Conservation (phyloP, 1,284 basidiomycete genomes). For the Moesziomyces sp. region DNA sequence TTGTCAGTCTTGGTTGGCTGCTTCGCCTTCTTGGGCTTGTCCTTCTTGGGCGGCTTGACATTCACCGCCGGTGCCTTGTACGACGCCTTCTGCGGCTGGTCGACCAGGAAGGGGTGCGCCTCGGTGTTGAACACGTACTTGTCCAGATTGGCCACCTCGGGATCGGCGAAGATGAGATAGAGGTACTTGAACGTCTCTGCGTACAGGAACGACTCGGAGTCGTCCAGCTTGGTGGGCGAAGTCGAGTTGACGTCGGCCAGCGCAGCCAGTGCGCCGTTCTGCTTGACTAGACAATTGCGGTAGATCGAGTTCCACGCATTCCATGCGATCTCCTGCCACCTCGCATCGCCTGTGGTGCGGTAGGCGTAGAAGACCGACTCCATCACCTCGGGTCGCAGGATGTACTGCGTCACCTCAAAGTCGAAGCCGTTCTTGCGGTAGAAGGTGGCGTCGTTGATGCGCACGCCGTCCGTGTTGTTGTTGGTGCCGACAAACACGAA, state of each 20-base stretch:
- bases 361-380: slow-evolving; percentile 57
- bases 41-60: slow-evolving; percentile 2
- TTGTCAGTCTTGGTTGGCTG: neutral
- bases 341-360: slow-evolving; percentile 55
- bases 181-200: slow-evolving; percentile 63
- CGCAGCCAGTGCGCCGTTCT: slow-evolving; percentile 67
- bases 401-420: slow-evolving; percentile 48
- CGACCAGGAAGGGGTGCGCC: slow-evolving; percentile 59
- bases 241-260: slow-evolving; percentile 44
- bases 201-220: slow-evolving; percentile 56
- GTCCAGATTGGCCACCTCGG: slow-evolving; percentile 40
- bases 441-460: slow-evolving; percentile 38
- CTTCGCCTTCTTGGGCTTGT: slow-evolving; percentile 7
- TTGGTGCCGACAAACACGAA: slow-evolving; percentile 48
- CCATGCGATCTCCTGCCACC: slow-evolving; percentile 84
- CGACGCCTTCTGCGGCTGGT: slow-evolving; percentile 30
- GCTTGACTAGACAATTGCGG: slow-evolving; percentile 75
- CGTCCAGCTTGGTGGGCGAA: slow-evolving; percentile 42
- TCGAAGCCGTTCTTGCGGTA: slow-evolving; percentile 54
- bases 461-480: slow-evolving; percentile 41
- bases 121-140: slow-evolving; percentile 64
- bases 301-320: slow-evolving; percentile 87
- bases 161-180: slow-evolving; percentile 59
- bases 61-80: slow-evolving; percentile 10
- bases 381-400: slow-evolving; percentile 60